phyloP scores from a whole-genome alignment of 2,329 filamentous ascomycete species.

The Fusarium albidum region DNA sequence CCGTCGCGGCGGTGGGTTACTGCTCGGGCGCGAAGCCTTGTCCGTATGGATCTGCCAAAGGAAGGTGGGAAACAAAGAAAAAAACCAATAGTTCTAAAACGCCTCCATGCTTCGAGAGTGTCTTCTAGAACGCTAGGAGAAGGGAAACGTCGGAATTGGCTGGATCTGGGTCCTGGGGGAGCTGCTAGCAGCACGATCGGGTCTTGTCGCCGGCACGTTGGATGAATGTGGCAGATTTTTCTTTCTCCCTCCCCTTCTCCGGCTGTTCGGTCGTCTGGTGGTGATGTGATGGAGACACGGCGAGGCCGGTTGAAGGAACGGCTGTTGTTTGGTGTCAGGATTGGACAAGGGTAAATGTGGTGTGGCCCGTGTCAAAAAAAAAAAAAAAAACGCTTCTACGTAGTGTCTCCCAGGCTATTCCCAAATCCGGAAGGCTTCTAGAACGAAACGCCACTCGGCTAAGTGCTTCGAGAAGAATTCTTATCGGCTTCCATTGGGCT shows the following conservation, averaged over 20 bases:
- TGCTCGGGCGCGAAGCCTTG: slow-evolving; percentile 7
- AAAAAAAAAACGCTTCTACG: slow-evolving; percentile 8
- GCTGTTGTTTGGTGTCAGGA: slow-evolving; percentile 30
- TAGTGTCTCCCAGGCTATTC: background rate
- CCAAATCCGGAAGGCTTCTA: slow-evolving; percentile 38
- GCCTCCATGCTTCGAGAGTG: slow-evolving; percentile 21
- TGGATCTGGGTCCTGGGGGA: slow-evolving; percentile 15
- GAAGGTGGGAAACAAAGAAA: background rate
- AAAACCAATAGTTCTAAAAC: slow-evolving; percentile 28
- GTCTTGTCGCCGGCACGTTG: slow-evolving; percentile 17
- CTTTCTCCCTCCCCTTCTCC: slow-evolving; percentile 7
- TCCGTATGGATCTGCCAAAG: slow-evolving; percentile 15
- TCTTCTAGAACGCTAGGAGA: slow-evolving; percentile 26
- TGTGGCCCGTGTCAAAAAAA: slow-evolving; percentile 27
- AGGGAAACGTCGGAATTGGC: slow-evolving; percentile 16
- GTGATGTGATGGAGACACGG: slow-evolving; percentile 41
- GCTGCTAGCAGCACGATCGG: slow-evolving; percentile 13
- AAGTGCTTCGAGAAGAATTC: slow-evolving; percentile 35
- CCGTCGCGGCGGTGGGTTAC: slow-evolving; percentile 16
- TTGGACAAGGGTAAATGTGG: slow-evolving; percentile 20
- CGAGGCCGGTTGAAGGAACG: slow-evolving; percentile 36
- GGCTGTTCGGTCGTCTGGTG: slow-evolving; percentile 9
- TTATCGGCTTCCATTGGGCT: background rate
- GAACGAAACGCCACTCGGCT: slow-evolving; percentile 29
- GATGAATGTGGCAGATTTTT: slow-evolving; percentile 28